phyloP scores from a whole-genome alignment of 2,329 filamentous ascomycete genomes.

The Penicillium italicum region DNA sequence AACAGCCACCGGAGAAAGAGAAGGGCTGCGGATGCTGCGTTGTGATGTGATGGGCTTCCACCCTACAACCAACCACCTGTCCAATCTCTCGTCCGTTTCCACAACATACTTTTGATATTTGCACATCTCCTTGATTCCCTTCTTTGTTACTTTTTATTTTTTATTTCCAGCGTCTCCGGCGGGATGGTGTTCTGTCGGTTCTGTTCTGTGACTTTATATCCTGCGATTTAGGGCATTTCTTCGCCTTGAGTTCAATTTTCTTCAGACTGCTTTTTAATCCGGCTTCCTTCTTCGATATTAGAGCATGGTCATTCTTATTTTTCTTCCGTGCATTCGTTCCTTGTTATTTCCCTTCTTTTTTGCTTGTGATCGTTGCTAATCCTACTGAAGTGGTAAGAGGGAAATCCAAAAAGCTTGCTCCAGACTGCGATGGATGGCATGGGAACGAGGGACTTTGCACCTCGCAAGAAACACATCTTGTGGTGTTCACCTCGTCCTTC shows the following conservation, averaged over 20 bases:
- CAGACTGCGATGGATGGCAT: background rate
- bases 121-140: constrained; percentile 12
- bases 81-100: constrained; percentile 12
- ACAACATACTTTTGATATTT: constrained; percentile 17
- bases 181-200: constrained; percentile 22
- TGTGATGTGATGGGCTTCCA: constrained; percentile 59
- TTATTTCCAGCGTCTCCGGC: constrained; percentile 14
- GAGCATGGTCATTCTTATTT: constrained; percentile 13
- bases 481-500: background rate
- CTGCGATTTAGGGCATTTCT: constrained; percentile 1
- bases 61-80: constrained; percentile 10
- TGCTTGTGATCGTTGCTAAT: constrained; percentile 4
- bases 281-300: constrained; percentile 6
- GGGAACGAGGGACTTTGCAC: background rate
- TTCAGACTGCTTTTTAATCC: constrained; percentile 13
- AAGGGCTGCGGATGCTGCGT: constrained; percentile 67
- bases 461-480: background rate
- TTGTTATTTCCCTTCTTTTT: constrained; percentile 14
- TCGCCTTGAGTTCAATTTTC: background rate
- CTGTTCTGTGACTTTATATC: constrained; percentile 9
- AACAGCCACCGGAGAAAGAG: constrained; percentile 49
- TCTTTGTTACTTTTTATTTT: constrained; percentile 10
- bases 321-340: constrained; percentile 16
- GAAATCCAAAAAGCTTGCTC: background rate
- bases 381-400: background rate